phyloP scores from a whole-genome alignment of 1,284 basidiomycete genomes.

The Papiliotrema nemorosa region DNA sequence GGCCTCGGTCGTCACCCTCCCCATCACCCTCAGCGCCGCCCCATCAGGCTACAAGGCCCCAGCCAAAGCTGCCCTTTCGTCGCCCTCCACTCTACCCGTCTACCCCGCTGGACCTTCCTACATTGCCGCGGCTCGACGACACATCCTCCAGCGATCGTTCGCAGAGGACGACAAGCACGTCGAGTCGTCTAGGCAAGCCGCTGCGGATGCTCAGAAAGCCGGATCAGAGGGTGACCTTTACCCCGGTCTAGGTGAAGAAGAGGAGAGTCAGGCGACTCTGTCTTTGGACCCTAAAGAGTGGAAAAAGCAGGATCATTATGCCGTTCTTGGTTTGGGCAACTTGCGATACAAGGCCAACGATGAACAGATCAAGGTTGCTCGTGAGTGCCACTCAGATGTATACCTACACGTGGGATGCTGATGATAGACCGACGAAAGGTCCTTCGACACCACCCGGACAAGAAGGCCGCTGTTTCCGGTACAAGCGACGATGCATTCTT shows the following conservation, averaged over 20 bases:
- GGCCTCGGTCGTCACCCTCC: slow-evolving; percentile 45
- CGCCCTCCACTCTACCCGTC: slow-evolving; percentile 53
- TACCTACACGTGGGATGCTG: too few relatives aligned
- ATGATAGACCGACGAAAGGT: slow-evolving; percentile 90
- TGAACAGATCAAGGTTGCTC: slow-evolving; percentile 94
- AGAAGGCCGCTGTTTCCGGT: slow-evolving; percentile 77
- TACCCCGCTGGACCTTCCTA: slow-evolving; percentile 82
- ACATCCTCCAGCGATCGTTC: slow-evolving; percentile 71
- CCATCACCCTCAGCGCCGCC: slow-evolving; percentile 44
- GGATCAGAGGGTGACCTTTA: slow-evolving; percentile 65
- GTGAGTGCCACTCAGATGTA: too few relatives aligned
- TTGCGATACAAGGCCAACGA: slow-evolving; percentile 82
- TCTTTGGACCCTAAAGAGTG: slow-evolving; percentile 91
- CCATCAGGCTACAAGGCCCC: slow-evolving; percentile 46
- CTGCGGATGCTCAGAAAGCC: slow-evolving; percentile 59
- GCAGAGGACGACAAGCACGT: slow-evolving; percentile 64
- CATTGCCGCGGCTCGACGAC: slow-evolving; percentile 71
- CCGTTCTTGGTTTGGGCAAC: slow-evolving; percentile 87
- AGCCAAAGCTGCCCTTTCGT: slow-evolving; percentile 37
- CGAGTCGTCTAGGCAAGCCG: slow-evolving; percentile 49
- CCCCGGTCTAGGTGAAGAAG: slow-evolving; percentile 89
- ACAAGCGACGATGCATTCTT: slow-evolving; percentile 97
- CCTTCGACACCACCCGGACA: slow-evolving; percentile 97
- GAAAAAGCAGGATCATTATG: slow-evolving; percentile 99
- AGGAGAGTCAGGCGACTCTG: slow-evolving; percentile 71